Conservation (phyloP, 2,329 filamentous ascomycete species). For the Scleromitrula shiraiana region DNA sequence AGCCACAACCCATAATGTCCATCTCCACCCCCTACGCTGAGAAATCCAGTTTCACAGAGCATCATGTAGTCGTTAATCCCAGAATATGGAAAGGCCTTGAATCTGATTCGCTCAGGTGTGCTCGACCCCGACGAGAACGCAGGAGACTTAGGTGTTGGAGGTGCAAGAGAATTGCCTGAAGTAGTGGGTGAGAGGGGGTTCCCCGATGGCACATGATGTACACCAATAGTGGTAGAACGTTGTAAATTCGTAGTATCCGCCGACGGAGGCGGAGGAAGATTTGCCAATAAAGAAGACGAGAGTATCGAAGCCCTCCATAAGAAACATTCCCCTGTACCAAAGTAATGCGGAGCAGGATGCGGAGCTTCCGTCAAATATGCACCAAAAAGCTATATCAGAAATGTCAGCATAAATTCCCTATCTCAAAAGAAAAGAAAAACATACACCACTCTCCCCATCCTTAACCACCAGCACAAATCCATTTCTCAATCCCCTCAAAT, state of each 20-base stretch:
- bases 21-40: slow-evolving; percentile 82
- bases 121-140: slow-evolving; percentile 31
- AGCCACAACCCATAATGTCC: slow-evolving; percentile 93
- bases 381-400: slow-evolving; percentile 64
- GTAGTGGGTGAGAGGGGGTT: slow-evolving; percentile 19
- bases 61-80: slow-evolving; percentile 97
- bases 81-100: slow-evolving; percentile 95
- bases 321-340: slow-evolving; percentile 93
- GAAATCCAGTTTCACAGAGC: slow-evolving; percentile 76
- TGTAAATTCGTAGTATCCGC: slow-evolving; percentile 54
- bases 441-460: slow-evolving; percentile 66
- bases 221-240: slow-evolving; percentile 51
- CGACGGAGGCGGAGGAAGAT: slow-evolving; percentile 60
- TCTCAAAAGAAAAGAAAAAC: slow-evolving; percentile 29
- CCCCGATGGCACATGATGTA: slow-evolving; percentile 9
- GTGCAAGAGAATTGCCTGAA: slow-evolving; percentile 11
- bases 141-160: slow-evolving; percentile 23
- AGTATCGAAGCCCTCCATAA: slow-evolving; percentile 72
- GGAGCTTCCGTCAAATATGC: slow-evolving; percentile 89
- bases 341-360: slow-evolving; percentile 75
- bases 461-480: slow-evolving; percentile 85
- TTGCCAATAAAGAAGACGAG: slow-evolving; percentile 36
- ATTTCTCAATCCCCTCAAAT: slow-evolving; percentile 59
- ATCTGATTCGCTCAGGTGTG: slow-evolving; percentile 71
- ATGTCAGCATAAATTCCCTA: background rate